Evolutionary conservation across 2,329 filamentous ascomycete species (phyloP), one percentile per base, ranked within the genome.

Genomic region (Podosphaera xanthii): DNA sequence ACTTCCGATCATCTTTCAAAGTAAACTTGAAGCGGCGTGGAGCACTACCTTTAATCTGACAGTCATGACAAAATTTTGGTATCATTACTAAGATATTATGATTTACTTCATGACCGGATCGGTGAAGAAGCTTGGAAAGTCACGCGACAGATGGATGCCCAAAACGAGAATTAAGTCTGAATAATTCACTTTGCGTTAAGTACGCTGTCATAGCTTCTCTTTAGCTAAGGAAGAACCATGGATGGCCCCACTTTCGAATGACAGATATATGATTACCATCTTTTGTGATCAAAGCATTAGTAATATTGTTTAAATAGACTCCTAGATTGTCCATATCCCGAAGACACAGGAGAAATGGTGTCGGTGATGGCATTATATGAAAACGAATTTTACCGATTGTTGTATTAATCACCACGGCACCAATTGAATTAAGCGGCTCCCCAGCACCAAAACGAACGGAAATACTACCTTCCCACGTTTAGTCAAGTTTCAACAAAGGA

Each of bases 21-120:
- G 38, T 46, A 35, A 57, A 57, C 55, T 57, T 57, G 14, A 57
- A 57, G n/a, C 55, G 38, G 40, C 40, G 40, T 46, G 55, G 55
- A 57, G 38, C 36, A 46, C 36, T 44, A 10, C 55, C 55, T n/a
- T 57, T 36, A 36, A 36, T 57, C 34, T 46, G 22, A 31, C 38
- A 57, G 36, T 57, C 36, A 36, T 57, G 38, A 34, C 38, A 57
- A 35, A 57, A 44, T 44, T 57, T 57, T 14, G 54, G 6, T 10
- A 48, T 7, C 42, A 34, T 12, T 48, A 48, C 33, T 2, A 57
- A 33, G 9, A 57, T 34, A 8, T 34, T 12, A n/a, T 40, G 44
- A 30, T 57, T 30, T 7, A 31, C 42, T 7, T 48, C 40, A 57
- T 57, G 36, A 8, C 55, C 40, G 4, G 38, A 40, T 57, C 30